phyloP scores from a whole-genome alignment of 768 basidiomycete genomes.

The Arthromyces matolae region DNA sequence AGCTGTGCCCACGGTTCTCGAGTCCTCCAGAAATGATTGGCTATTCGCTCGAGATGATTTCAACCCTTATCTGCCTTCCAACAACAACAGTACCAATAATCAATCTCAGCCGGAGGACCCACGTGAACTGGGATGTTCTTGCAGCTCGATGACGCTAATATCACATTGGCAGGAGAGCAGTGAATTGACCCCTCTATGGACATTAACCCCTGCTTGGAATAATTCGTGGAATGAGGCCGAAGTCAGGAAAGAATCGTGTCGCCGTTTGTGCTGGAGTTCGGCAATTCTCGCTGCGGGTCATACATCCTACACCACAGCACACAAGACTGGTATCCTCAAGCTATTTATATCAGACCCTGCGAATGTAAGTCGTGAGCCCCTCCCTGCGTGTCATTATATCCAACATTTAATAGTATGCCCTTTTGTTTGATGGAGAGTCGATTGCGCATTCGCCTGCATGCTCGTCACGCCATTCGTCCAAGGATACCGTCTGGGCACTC shows the following conservation, averaged over 20 bases:
- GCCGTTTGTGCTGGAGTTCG: constrained; percentile 71
- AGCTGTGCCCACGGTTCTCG: constrained; percentile 43
- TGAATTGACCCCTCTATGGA: constrained; percentile 61
- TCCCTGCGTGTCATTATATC: constrained; percentile 5
- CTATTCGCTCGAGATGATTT: constrained; percentile 19
- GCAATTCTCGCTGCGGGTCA: constrained; percentile 63
- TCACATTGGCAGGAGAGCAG: constrained; percentile 45
- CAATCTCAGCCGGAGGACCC: constrained; percentile 1
- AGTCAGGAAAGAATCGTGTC: constrained; percentile 66
- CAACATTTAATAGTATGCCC: constrained; percentile 45
- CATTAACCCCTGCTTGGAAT: constrained; percentile 62
- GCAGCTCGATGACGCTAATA: constrained; percentile 47
- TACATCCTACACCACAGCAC: constrained; percentile 54
- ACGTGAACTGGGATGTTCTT: constrained; percentile 38
- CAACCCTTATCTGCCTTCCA: constrained; percentile 12
- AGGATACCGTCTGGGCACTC: constrained; percentile 74
- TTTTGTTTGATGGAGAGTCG: constrained; percentile 77
- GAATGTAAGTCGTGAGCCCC: constrained; percentile 44
- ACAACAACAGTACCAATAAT: too few relatives aligned
- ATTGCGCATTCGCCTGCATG: constrained; percentile 34
- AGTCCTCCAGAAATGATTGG: constrained; percentile 18
- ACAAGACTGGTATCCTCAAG: constrained; percentile 35
- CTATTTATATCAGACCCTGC: constrained; percentile 60
- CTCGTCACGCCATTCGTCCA: constrained; percentile 34
- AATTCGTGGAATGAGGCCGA: constrained; percentile 56